Percentiles rank a stretch among this genome's conserved stretches.
Conservation (phyloP, 2,329 filamentous ascomycete species). For the Microcyclospora tardicrescens region DNA sequence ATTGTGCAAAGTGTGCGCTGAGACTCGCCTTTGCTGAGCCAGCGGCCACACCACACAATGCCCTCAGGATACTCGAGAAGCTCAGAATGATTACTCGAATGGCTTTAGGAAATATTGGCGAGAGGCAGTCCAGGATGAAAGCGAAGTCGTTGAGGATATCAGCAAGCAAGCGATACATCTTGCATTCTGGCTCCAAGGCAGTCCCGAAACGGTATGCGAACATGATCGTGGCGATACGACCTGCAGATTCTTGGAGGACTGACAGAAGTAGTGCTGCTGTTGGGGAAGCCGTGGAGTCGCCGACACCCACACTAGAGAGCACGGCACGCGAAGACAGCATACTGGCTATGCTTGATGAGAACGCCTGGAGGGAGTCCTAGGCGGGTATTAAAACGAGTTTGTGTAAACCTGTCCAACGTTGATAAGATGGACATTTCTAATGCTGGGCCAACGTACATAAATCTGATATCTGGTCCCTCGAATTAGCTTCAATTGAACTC, state of each 20-base stretch:
- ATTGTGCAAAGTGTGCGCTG: conserved; percentile 79
- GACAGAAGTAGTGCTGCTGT: conserved; percentile 72
- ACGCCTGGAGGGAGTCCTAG: conserved; percentile 68
- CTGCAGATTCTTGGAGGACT: conserved; percentile 69
- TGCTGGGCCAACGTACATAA: conserved; percentile 38
- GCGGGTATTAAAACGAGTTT: background rate
- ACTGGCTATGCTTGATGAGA: conserved; percentile 68
- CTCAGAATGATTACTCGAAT: conserved; percentile 46
- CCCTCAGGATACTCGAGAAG: conserved; percentile 47
- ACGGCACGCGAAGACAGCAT: conserved; percentile 73
- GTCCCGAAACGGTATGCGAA: conserved; percentile 76
- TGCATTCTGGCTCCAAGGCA: conserved; percentile 78
- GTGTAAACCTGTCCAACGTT: too few species aligned
- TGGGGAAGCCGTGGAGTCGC: conserved; percentile 63
- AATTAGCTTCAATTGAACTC: background rate
- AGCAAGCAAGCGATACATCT: conserved; percentile 74
- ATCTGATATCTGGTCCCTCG: conserved; percentile 46
- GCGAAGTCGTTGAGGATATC: conserved; percentile 81
- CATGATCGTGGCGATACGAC: conserved; percentile 69
- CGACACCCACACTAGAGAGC: conserved; percentile 66
- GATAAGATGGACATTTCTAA: background rate
- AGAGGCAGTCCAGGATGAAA: conserved; percentile 74
- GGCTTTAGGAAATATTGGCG: conserved; percentile 54
- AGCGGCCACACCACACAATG: conserved; percentile 78
- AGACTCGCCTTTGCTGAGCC: conserved; percentile 82